Percentiles rank a stretch among this genome's conserved stretches.
phyloP scores from a whole-genome alignment of 225 moss, liverwort and hornwort genomes.

The Pseudoscleropodium purum region DNA sequence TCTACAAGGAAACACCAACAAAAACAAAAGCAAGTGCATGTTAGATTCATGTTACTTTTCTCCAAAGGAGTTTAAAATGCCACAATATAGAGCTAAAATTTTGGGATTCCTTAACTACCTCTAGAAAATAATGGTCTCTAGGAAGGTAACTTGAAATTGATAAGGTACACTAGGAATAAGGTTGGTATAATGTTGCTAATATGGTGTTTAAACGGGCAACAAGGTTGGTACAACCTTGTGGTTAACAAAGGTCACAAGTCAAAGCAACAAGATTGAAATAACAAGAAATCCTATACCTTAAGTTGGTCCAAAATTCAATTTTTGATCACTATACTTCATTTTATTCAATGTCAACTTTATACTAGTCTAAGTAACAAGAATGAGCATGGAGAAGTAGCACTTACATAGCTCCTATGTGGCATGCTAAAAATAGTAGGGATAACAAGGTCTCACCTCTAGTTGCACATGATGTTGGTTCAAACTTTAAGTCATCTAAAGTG shows the following conservation, averaged over 20 bases:
- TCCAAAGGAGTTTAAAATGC: background rate
- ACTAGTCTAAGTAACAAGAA: background rate
- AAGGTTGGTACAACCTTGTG: background rate
- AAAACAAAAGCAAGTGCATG: background rate
- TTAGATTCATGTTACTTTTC: background rate
- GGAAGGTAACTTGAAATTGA: background rate
- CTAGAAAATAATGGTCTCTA: background rate
- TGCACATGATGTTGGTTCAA: background rate
- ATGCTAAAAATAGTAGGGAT: no score
- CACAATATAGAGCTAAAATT: background rate
- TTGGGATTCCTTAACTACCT: background rate
- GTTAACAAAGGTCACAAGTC: background rate
- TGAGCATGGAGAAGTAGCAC: background rate
- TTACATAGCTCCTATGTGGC: background rate
- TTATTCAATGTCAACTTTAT: background rate
- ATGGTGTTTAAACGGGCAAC: background rate
- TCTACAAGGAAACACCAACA: background rate
- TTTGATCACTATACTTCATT: background rate
- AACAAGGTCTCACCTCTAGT: background rate
- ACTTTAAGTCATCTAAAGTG: background rate
- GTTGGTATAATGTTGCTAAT: background rate
- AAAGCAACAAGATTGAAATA: background rate
- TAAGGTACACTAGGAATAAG: background rate
- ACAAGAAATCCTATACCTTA: background rate
- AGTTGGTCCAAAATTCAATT: background rate